Base-by-base conservation (phyloP, 1,284 basidiomycete species). In the Austroboletus novae-zelandiae region DNA sequence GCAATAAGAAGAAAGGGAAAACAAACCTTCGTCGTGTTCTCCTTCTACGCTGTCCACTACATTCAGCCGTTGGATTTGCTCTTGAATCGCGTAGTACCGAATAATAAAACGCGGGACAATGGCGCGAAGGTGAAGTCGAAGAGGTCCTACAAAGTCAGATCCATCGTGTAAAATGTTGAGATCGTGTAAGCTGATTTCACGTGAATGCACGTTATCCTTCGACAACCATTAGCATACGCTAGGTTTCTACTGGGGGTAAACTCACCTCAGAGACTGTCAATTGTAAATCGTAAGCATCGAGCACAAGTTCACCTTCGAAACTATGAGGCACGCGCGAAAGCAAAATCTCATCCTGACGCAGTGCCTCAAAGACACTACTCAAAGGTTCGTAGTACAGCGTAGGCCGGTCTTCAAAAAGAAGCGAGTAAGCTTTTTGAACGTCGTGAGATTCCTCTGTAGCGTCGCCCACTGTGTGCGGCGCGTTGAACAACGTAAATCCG, bases 141-240 rank as follows among this genome's bases (percentile, higher is more conserved):
- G 74, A 14, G 84, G 83, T 18, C 87, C 88, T 55, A 69, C 56
- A 48, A 86, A 62, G 57, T 78, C 78, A 62, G 80, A 77, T 48
- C 78, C 82, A 57, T 87, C 83, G 62, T 89, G 86, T 36, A 90
- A 69, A 34, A 83, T 70, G 61, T 84, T 83, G 48, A 90, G 71
- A 57, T 90, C 86, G 61, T 90, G 85, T 47, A 90, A 67, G 45
- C 81, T 82, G 49, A 86, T 74, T 69, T 88, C 84, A 45, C 81
- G 81, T 10, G 81, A 74, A 64, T 84, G 80, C n/a, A 82, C 69
- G 59, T 89, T 87, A 62, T 90, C 88, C 87, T 90, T 52, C n/a
- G 46, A 46, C 45, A 48, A 41, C 11, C 32, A 18, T 63, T 8
- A 61, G 49, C 3, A 50, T 13, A 36, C 14, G 4, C 15, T 25